Conservation (phyloP, 306 rosid species). For the Pyrus betulifolia region DNA sequence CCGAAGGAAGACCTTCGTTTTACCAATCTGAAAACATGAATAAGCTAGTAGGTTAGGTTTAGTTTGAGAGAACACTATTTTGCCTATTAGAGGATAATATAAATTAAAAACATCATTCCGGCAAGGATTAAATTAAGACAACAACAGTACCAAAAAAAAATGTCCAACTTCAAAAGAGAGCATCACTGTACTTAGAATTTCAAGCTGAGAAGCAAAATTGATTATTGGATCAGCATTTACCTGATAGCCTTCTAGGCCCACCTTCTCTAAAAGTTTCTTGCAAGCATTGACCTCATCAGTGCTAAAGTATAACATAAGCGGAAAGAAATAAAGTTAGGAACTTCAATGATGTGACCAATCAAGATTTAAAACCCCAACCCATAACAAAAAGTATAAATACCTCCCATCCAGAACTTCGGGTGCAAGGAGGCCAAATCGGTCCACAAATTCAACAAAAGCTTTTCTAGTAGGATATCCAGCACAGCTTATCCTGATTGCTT, state of each 20-base stretch:
- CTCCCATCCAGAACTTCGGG: conserved; percentile 85
- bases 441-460: conserved; percentile 82
- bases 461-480: conserved; percentile 99
- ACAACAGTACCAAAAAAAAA: neutral
- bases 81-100: neutral
- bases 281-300: conserved; percentile 79
- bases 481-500: conserved; percentile 98
- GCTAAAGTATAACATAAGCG: conserved; percentile 35
- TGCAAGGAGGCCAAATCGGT: conserved; percentile 93
- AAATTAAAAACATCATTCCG: neutral
- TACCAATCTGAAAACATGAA: conserved; percentile 75
- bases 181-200: neutral
- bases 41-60: conserved; percentile 5
- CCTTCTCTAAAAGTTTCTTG: conserved; percentile 79
- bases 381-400: conserved; percentile 14
- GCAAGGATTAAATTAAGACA: neutral
- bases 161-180: neutral
- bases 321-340: conserved; percentile 18
- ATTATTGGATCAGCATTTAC: conserved; percentile 37
- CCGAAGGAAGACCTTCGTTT: conserved; percentile 93
- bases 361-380: neutral
- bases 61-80: neutral
- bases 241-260: conserved; percentile 88
- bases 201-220: neutral
- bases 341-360: conserved; percentile 9